Percentiles rank a stretch among this genome's conserved stretches.
Conservation (phyloP, 1,284 basidiomycete genomes). For the Leccinum cinnamomeum region DNA sequence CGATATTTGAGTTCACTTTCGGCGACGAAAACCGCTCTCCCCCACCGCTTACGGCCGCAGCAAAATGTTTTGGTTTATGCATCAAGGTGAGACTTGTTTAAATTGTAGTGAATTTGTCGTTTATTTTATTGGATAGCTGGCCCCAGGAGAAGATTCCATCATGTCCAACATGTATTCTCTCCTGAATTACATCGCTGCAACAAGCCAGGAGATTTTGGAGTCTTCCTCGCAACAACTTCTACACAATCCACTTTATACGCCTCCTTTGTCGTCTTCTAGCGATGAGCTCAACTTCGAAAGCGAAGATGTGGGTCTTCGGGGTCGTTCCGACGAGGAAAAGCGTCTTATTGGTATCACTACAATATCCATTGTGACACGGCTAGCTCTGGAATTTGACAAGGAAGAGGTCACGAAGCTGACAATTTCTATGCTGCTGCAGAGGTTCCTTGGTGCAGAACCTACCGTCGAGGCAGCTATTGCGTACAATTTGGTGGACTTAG, state of each 20-base stretch:
- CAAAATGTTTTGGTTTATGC: slow-evolving; percentile 87
- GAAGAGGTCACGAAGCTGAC: slow-evolving; percentile 87
- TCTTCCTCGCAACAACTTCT: slow-evolving; percentile 43
- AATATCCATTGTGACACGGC: slow-evolving; percentile 82
- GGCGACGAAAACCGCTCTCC: slow-evolving; percentile 70
- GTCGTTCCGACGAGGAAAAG: slow-evolving; percentile 82
- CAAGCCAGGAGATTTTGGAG: slow-evolving; percentile 73
- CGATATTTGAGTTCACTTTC: slow-evolving; percentile 87
- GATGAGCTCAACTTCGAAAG: slow-evolving; percentile 31
- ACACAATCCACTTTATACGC: slow-evolving; percentile 43
- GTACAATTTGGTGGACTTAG: slow-evolving; percentile 88
- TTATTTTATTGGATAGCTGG: slow-evolving; percentile 50
- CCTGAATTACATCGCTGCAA: slow-evolving; percentile 85
- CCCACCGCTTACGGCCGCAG: slow-evolving; percentile 79
- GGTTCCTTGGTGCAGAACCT: slow-evolving; percentile 81
- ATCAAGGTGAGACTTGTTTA: slow-evolving; percentile 61
- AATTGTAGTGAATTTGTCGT: not conserved
- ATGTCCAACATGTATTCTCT: slow-evolving; percentile 97
- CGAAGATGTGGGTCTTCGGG: slow-evolving; percentile 53
- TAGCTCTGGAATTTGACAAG: slow-evolving; percentile 79
- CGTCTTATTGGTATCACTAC: slow-evolving; percentile 86
- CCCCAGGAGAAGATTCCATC: slow-evolving; percentile 86
- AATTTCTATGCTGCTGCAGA: slow-evolving; percentile 91
- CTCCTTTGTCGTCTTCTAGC: slow-evolving; percentile 44
- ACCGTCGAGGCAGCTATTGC: slow-evolving; percentile 89